phyloP scores from a whole-genome alignment of 2,329 filamentous ascomycete species.

The Talaromyces sp. region DNA sequence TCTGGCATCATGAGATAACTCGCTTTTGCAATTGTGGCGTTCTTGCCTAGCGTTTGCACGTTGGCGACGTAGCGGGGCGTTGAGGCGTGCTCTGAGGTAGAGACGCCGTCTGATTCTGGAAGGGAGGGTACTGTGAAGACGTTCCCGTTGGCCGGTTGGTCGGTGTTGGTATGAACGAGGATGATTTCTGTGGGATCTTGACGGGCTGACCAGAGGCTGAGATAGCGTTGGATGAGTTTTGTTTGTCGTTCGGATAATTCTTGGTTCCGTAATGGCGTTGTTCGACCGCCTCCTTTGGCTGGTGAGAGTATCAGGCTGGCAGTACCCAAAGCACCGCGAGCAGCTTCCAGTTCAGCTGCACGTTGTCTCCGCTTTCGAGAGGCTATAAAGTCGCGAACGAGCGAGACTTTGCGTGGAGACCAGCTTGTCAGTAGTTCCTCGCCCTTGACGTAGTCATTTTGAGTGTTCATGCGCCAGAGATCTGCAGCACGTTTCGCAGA shows the following conservation, averaged over 20 bases:
- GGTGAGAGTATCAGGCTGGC: constrained; percentile 37
- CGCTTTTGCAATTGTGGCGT: constrained; percentile 74
- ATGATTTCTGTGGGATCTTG: constrained; percentile 41
- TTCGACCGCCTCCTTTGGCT: constrained; percentile 32
- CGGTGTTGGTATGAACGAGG: constrained; percentile 43
- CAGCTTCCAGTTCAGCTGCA: constrained; percentile 72
- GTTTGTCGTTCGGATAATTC: constrained; percentile 37
- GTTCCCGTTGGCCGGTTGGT: constrained; percentile 39
- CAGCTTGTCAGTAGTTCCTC: constrained; percentile 82
- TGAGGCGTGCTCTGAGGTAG: constrained; percentile 30
- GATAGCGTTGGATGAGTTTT: constrained; percentile 40
- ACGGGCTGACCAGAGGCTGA: constrained; percentile 42
- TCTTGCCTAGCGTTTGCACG: constrained; percentile 75
- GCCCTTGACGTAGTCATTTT: constrained; percentile 92
- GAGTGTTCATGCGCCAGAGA: constrained; percentile 93
- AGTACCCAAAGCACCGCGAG: constrained; percentile 42
- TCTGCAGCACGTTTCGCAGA: constrained; percentile 90
- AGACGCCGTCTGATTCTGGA: constrained; percentile 28
- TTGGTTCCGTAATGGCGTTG: constrained; percentile 34
- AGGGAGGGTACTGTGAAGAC: constrained; percentile 24
- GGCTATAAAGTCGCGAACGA: constrained; percentile 82
- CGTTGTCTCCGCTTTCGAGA: constrained; percentile 70
- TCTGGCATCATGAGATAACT: constrained; percentile 85
- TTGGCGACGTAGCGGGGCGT: constrained; percentile 68
- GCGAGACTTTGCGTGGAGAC: constrained; percentile 82